These are phyloP conservation scores for Theobroma grandiflorum DNA, from an alignment of 441 rosid genomes.

Conservation along the genomic window DNA sequence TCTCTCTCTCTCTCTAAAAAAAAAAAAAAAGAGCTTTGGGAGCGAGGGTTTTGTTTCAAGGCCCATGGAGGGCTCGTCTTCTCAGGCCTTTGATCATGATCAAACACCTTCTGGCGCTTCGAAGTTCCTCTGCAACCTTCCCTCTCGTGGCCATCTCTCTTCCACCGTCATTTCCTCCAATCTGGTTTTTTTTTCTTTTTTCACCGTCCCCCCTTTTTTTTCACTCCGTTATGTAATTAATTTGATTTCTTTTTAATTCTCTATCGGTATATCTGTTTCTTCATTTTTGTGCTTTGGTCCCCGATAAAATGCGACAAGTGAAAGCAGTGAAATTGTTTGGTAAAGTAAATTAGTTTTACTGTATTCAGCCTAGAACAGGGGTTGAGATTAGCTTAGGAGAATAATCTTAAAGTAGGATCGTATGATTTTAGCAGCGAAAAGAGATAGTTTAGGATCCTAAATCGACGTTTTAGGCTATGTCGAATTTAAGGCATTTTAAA, in stretches of 20 bases:
- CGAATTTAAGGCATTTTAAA: neutral
- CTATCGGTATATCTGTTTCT: neutral
- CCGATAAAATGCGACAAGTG: conserved; percentile 20
- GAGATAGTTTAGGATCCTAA: neutral
- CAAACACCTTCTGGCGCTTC: conserved; percentile 46
- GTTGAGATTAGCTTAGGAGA: neutral
- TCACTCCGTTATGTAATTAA: neutral
- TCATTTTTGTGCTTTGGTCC: neutral
- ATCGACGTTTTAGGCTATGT: neutral
- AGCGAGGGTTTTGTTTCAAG: conserved; percentile 40
- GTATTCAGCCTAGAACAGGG: neutral
- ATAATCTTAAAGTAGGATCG: neutral
- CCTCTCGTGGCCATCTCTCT: conserved; percentile 84
- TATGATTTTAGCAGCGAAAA: neutral
- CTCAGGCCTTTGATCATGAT: conserved; percentile 46
- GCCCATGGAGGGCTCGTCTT: conserved; percentile 71
- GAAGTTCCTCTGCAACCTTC: conserved; percentile 78
- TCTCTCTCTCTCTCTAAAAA: neutral
- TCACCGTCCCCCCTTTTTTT: neutral
- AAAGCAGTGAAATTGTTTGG: neutral
- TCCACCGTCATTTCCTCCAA: conserved; percentile 77
- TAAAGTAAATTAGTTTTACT: neutral
- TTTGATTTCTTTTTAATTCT: neutral
- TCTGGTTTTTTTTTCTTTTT: conserved; percentile 50
- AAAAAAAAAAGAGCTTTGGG: neutral